Percentiles rank a stretch among this genome's conserved stretches.
phyloP scores from a whole-genome alignment of 164 flowering plant species.

The Platanus orientalis region DNA sequence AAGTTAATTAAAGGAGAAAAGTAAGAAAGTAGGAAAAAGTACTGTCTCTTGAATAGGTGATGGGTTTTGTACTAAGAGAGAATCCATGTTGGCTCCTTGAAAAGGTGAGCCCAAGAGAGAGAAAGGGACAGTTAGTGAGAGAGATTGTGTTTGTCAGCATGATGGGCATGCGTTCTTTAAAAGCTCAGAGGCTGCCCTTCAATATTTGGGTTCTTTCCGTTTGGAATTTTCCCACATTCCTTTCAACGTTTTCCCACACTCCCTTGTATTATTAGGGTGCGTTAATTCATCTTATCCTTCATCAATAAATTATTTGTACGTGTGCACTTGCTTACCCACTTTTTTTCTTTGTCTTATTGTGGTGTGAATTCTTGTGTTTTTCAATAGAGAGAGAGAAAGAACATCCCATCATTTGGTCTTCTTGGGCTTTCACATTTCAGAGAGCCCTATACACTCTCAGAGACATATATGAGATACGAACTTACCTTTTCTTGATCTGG shows the following conservation, averaged over 20 bases:
- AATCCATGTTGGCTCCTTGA: constrained; percentile 50
- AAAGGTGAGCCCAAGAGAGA: constrained; percentile 40
- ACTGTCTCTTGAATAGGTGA: constrained; percentile 42
- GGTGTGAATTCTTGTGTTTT: constrained; percentile 1
- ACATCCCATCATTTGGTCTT: constrained; percentile 11
- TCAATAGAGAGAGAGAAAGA: not conserved
- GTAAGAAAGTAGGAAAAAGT: constrained; percentile 29
- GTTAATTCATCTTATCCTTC: not conserved
- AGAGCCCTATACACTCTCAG: constrained; percentile 1
- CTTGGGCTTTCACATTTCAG: constrained; percentile 1
- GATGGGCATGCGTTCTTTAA: constrained; percentile 35
- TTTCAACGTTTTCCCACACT: constrained; percentile 28
- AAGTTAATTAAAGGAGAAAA: constrained; percentile 14
- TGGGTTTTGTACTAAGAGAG: constrained; percentile 44
- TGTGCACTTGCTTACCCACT: not conserved
- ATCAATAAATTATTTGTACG: not conserved
- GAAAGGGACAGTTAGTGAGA: constrained; percentile 6
- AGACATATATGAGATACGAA: constrained; percentile 14
- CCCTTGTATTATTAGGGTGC: constrained; percentile 13
- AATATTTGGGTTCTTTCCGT: constrained; percentile 23
- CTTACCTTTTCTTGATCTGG: constrained; percentile 17
- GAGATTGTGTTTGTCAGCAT: constrained; percentile 31
- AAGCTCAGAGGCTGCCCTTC: constrained; percentile 13
- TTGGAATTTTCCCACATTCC: constrained; percentile 38
- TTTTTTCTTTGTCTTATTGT: not conserved